Evolutionary conservation across 768 basidiomycete genomes (phyloP).

Genomic region (Astraeus odoratus): DNA sequence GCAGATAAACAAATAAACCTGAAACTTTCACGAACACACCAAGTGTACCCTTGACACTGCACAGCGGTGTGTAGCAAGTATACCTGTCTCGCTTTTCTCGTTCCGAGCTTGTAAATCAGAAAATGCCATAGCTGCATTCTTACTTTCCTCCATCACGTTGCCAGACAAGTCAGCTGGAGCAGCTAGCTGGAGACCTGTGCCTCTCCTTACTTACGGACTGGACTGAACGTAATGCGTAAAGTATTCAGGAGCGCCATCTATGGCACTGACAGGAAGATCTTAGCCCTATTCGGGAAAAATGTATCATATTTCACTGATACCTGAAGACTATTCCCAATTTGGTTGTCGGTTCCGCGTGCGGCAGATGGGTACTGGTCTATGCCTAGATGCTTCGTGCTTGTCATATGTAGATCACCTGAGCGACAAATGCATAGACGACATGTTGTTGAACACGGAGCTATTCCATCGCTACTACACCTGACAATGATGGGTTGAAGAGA

Average conservation of each 20-base stretch:
- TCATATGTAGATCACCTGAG: too few species aligned
- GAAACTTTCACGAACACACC: background rate
- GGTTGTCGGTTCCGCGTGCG: slow-evolving; percentile 41
- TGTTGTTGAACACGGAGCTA: too few species aligned
- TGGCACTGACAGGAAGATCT: slow-evolving; percentile 42
- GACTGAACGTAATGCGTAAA: slow-evolving; percentile 62
- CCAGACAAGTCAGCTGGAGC: slow-evolving; percentile 78
- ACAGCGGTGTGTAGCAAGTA: slow-evolving; percentile 53
- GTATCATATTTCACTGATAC: slow-evolving; percentile 50
- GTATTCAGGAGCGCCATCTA: slow-evolving; percentile 62
- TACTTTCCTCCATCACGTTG: slow-evolving; percentile 59
- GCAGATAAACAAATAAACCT: background rate
- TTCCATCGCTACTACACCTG: too few species aligned
- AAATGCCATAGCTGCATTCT: slow-evolving; percentile 53
- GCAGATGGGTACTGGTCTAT: too few species aligned
- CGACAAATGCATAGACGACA: too few species aligned
- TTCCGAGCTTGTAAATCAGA: slow-evolving; percentile 48
- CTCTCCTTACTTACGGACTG: background rate
- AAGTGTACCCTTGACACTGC: slow-evolving; percentile 55
- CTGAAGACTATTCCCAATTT: slow-evolving; percentile 69
- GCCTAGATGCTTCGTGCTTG: too few species aligned
- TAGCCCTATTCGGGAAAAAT: too few species aligned
- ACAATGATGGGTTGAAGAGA: slow-evolving; percentile 72
- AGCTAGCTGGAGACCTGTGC: slow-evolving; percentile 79
- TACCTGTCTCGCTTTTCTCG: slow-evolving; percentile 55